These are phyloP conservation scores for Cadophora sp. DNA, from an alignment of 2,329 filamentous ascomycete genomes.

Conservation along the genomic window DNA sequence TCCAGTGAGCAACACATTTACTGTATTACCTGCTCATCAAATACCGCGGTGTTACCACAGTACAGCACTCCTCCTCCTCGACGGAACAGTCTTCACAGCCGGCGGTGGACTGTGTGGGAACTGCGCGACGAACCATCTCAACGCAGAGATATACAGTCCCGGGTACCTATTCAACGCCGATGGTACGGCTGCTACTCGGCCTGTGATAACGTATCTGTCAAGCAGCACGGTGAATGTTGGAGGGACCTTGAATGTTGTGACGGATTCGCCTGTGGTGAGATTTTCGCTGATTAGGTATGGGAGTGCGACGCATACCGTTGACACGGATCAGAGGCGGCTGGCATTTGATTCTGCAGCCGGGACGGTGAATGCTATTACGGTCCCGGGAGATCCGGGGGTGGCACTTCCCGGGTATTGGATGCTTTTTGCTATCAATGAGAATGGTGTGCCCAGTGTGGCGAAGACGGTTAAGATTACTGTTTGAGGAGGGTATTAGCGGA, in stretches of 20 bases:
- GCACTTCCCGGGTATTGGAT: conserved; percentile 19
- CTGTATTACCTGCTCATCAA: conserved; percentile 38
- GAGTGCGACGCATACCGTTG: conserved; percentile 59
- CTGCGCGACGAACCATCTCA: conserved; percentile 57
- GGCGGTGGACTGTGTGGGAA: conserved; percentile 55
- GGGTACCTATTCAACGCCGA: conserved; percentile 59
- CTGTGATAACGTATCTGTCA: conserved; percentile 47
- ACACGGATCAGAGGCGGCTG: conserved; percentile 64
- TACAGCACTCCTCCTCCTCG: conserved; percentile 55
- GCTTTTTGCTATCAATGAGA: conserved; percentile 8
- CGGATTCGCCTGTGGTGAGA: neutral
- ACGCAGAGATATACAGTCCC: conserved; percentile 62
- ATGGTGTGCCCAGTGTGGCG: conserved; percentile 17
- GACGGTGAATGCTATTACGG: neutral
- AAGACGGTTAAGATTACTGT: conserved; percentile 7
- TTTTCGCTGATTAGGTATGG: conserved; percentile 52
- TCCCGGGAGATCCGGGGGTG: conserved; percentile 11
- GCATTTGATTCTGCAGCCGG: conserved; percentile 45
- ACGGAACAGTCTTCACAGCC: conserved; percentile 57
- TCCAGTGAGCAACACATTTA: conserved; percentile 51
- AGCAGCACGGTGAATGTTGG: neutral
- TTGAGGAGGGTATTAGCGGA: neutral
- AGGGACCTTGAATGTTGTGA: neutral
- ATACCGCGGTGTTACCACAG: conserved; percentile 52
- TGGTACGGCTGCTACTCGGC: conserved; percentile 51